Base-by-base conservation (phyloP, 1,284 basidiomycete genomes). In the Cutaneotrichosporon sp. region DNA sequence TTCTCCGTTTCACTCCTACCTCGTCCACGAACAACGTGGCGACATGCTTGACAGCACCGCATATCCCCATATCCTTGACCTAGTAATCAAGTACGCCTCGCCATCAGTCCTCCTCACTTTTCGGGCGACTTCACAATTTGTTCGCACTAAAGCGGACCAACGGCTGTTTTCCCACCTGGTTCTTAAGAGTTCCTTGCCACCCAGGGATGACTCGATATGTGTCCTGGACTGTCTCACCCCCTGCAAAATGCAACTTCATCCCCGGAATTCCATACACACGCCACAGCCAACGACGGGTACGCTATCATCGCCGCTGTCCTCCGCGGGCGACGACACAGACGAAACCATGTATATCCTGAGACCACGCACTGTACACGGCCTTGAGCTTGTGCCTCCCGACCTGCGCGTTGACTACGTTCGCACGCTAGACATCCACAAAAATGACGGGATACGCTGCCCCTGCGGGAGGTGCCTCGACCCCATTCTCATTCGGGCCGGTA, bases 11-110 rank as follows among this genome's bases (percentile, higher is more conserved):
- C n/a, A n/a, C n/a, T n/a, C n/a, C n/a, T n/a, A n/a, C n/a, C n/a
- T n/a, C n/a, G n/a, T n/a, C n/a, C n/a, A n/a, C n/a, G n/a, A n/a
- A n/a, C n/a, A n/a, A n/a, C n/a, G n/a, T n/a, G n/a, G n/a, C n/a
- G n/a, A n/a, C 26, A 19, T n/a, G 26, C 24, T 44, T 17, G 42
- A 44, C 26, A 32, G n/a, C 16, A 11, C 12, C 8, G 27, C 26
- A n/a, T 44, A 31, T 14, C 54, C 54, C 14, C 54, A 55, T 41
- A 51, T 55, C 35, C n/a, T 55, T 35, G 39, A 48, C 11, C 16
- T 14, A 5, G 29, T 55, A 14, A 12, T 55, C 29, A 31, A 14
- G 5, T 25, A 48, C 27, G 45, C 49, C 10, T 29, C 39, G 7
- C 44, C 47, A 14, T 12, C 10, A 0, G 33, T 34, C 11, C 46